Evolutionary conservation across 345 rosid species (phyloP), one percentile per base, ranked within the genome.

Genomic region (Adansonia digitata): DNA sequence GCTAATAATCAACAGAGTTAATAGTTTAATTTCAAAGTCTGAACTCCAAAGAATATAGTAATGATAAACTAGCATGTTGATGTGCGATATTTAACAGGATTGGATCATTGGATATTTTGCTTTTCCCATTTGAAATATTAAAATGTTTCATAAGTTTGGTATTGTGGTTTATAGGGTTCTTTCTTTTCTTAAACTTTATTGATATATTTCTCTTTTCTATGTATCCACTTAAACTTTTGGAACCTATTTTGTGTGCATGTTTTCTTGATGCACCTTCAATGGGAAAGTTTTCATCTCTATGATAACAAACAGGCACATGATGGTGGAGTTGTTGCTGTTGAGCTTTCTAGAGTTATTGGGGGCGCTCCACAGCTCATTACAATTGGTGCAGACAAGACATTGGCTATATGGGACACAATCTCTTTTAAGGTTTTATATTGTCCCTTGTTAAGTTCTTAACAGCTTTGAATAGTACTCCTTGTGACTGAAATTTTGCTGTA

Each of bases 381-480:
- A 46, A 90, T 95, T 81, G 99, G 99, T 80, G 98, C 98, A 68
- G 99, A 95, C 81, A 95, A 95, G 86, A 85, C 98, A 56, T 81
- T 95, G 82, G 97, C 99, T 75, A 93, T 93, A 85, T 95, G 99
- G 99, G 99, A 95, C 82, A 95, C 99, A 31, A 84, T 92, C 77
- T 89, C 99, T 70, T 95, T 93, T 77, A 95, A 95, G 99, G 99
- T 94, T 77, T 55, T 78, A 45, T 77, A 73, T 69, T 43, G 35
- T 52, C 62, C 43, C 31, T 62, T 18, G 27, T 29, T 18, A 49
- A 52, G n/a, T 60, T 49, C n/a, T 14, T 73, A 56, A 1, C 20
- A 68, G 67, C 48, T 75, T 12, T 73, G 20, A 74, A 70, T 72
- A 46, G 24, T 26, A n/a, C 1, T 34, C 61, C 17, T 59, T 51